A percentile compares a stretch with the other conserved stretches of the same genome.
Conservation (phyloP, 2,329 filamentous ascomycete species). For the Chrysoporthe deuterocubensis region DNA sequence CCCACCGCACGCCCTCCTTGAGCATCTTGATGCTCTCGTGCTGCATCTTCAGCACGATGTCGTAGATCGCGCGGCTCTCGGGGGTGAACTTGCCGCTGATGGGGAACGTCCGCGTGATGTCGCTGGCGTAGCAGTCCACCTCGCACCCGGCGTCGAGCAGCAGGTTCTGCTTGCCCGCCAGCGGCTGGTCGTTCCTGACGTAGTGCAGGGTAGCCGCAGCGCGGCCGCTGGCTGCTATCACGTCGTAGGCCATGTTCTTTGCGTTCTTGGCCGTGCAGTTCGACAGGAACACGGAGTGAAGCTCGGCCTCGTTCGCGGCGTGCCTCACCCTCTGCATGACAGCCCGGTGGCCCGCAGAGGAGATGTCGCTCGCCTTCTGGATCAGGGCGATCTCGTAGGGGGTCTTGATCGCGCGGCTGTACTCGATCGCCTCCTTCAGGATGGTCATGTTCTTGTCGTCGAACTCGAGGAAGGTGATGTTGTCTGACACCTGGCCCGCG, state of each 20-base stretch:
- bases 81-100: conserved; percentile 72
- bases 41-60: conserved; percentile 88
- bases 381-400: conserved; percentile 76
- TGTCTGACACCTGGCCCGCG: conserved; percentile 73
- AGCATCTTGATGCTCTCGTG: conserved; percentile 73
- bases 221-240: conserved; percentile 80
- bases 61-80: conserved; percentile 76
- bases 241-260: conserved; percentile 83
- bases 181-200: conserved; percentile 73
- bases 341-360: conserved; percentile 66
- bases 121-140: conserved; percentile 71
- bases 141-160: conserved; percentile 84
- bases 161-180: conserved; percentile 75
- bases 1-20: conserved; percentile 76
- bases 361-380: conserved; percentile 72
- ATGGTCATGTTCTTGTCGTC: conserved; percentile 62
- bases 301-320: conserved; percentile 78
- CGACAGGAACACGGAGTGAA: conserved; percentile 80
- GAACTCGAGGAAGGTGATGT: conserved; percentile 73
- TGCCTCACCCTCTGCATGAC: conserved; percentile 64
- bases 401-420: conserved; percentile 72
- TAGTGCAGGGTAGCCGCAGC: conserved; percentile 89
- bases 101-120: conserved; percentile 71
- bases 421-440: conserved; percentile 68
- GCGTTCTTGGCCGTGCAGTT: conserved; percentile 75